A percentile compares a stretch with the other conserved stretches of the same genome.
Evolutionary conservation across 345 rosid genomes (phyloP).

Genomic region (Acer campestre): DNA sequence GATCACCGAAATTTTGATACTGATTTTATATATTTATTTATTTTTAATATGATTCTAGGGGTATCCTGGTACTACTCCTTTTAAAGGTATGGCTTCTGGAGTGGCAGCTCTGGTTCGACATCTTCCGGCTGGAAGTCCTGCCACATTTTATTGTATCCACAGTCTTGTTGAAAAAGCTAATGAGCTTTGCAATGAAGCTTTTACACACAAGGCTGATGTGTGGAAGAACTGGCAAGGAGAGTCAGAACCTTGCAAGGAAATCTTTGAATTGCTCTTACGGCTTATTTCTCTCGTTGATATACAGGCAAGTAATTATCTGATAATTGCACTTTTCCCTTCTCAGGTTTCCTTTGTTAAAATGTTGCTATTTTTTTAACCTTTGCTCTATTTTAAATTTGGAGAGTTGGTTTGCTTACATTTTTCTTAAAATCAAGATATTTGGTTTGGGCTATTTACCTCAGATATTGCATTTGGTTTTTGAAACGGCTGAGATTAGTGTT

Average conservation of each 20-base stretch:
- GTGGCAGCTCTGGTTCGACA: slow-evolving; percentile 77
- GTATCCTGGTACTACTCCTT: slow-evolving; percentile 81
- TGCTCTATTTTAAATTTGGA: slow-evolving; percentile 7
- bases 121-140: slow-evolving; percentile 96
- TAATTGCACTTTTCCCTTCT: neutral
- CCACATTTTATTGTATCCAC: slow-evolving; percentile 72
- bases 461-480: neutral
- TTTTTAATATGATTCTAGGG: slow-evolving; percentile 46
- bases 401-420: neutral
- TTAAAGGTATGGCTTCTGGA: slow-evolving; percentile 97
- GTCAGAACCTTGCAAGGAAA: slow-evolving; percentile 57
- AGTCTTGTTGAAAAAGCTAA: slow-evolving; percentile 72
- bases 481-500: neutral
- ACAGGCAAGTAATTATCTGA: slow-evolving; percentile 53
- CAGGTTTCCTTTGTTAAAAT: neutral
- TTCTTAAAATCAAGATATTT: neutral
- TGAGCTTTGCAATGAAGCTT: slow-evolving; percentile 38
- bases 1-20: slow-evolving; percentile 11
- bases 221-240: slow-evolving; percentile 68
- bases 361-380: neutral
- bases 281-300: slow-evolving; percentile 84
- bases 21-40: neutral
- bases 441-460: neutral
- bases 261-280: slow-evolving; percentile 71
- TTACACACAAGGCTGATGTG: slow-evolving; percentile 33